Evolutionary conservation across 2,329 filamentous ascomycete genomes (phyloP).

Genomic region (Fusarium multiceps): DNA sequence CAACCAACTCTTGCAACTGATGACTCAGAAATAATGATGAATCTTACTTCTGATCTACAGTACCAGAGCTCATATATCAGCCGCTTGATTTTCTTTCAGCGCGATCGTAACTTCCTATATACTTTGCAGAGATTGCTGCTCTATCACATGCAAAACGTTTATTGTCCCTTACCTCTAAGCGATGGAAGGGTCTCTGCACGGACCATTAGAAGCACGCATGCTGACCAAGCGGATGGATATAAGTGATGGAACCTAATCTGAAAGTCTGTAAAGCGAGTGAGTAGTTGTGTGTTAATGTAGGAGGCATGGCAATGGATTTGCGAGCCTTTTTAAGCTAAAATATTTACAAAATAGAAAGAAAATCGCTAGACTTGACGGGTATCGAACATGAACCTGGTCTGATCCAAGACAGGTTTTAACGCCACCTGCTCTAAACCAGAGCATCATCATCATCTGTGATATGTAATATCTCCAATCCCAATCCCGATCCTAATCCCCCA

Average conservation of each 20-base stretch:
- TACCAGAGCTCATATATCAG: no score
- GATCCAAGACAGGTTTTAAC: constrained; percentile 41
- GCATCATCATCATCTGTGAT: constrained; percentile 28
- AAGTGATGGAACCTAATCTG: background rate
- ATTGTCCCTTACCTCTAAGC: background rate
- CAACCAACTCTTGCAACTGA: background rate
- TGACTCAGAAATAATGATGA: background rate
- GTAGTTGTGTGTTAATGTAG: background rate
- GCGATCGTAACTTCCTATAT: background rate
- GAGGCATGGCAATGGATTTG: background rate
- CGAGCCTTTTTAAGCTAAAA: background rate
- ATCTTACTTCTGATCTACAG: background rate
- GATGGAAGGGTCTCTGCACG: constrained; percentile 17
- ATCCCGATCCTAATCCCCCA: background rate
- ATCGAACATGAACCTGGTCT: constrained; percentile 45
- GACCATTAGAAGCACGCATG: background rate
- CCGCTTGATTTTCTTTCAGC: background rate
- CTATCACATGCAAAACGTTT: constrained; percentile 24
- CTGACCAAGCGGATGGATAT: background rate
- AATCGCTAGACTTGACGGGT: constrained; percentile 43
- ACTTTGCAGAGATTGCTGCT: background rate
- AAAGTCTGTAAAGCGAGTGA: background rate
- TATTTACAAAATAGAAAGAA: constrained; percentile 14
- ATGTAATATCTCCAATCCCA: constrained; percentile 8
- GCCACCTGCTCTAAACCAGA: constrained; percentile 41